Base-by-base conservation (phyloP, 2,329 filamentous ascomycete genomes). In the Aureobasidium namibiae region DNA sequence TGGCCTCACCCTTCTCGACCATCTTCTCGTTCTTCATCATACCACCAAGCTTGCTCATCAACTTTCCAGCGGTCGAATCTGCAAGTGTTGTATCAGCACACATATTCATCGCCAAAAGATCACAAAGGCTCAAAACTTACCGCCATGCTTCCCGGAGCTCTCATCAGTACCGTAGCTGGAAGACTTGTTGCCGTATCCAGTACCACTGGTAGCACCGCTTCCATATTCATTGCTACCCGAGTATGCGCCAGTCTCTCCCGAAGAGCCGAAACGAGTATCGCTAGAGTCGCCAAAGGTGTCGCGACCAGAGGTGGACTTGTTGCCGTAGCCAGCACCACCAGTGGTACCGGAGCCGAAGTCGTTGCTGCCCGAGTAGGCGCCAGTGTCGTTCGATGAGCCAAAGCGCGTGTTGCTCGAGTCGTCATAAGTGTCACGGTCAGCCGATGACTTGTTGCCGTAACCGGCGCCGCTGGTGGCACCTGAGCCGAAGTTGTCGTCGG, bases 11-110 rank as follows among this genome's bases (percentile, higher is more conserved):
- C 70, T 78, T 80, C 64, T 77, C 69, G 58, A 73, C 73, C 13
- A 84, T 60, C 44, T 70, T 72, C 16, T 77, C 73, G 64, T 75
- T 82, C 57, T 77, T 70, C 62, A 85, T 64, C 52, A 79, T 65
- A 13, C 71, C 68, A 9, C 82, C 81, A 6, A 77, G 42, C 42
- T 45, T 45, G 42, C 42, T 80, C 69, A 85, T 72, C 24, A 85
- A 60, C 71, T 82, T 84, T 48, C 82, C 82, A 23, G 82, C 56
- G 16, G 76, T 77, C 53, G 78, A 81, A 66, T 80, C 42, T 45
- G 23, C 8, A 45, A n/a, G 2, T 3, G 7, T 2, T 11, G 14
- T 16, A 11, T 45, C n/a, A 45, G 42, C 42, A 45, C 16, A 4
- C 9, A 26, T n/a, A 42, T 3, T 8, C 8, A 29, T 10, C 14